Percentiles rank a stretch among this genome's conserved stretches.
Evolutionary conservation across 176 grass and related monocot species (phyloP).

Genomic region (Elymus sibiricus): DNA sequence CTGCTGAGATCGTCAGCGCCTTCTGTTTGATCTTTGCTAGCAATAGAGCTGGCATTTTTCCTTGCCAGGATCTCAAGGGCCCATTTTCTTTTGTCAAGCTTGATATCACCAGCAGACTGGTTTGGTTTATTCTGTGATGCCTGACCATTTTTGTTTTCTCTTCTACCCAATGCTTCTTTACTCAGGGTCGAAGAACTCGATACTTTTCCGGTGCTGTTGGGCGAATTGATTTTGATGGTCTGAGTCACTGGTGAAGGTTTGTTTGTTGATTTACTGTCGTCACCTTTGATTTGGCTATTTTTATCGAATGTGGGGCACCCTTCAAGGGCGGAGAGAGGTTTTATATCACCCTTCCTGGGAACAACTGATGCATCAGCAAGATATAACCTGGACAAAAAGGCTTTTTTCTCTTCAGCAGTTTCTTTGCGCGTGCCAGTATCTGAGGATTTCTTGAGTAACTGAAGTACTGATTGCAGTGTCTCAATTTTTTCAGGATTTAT

Average conservation of each 20-base stretch:
- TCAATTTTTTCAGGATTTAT: slow-evolving; percentile 77
- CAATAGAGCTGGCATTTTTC: slow-evolving; percentile 67
- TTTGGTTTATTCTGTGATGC: slow-evolving; percentile 39
- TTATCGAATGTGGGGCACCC: slow-evolving; percentile 28
- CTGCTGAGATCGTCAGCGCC: slow-evolving; percentile 54
- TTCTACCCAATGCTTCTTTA: slow-evolving; percentile 34
- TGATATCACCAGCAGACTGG: slow-evolving; percentile 38
- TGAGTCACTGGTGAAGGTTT: slow-evolving; percentile 26
- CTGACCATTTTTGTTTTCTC: slow-evolving; percentile 39
- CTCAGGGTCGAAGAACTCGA: slow-evolving; percentile 25
- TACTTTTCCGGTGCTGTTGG: slow-evolving; percentile 32
- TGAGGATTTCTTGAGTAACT: slow-evolving; percentile 72
- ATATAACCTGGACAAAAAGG: slow-evolving; percentile 92
- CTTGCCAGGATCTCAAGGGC: slow-evolving; percentile 91
- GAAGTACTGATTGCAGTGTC: slow-evolving; percentile 88
- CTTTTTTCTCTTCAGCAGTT: slow-evolving; percentile 52
- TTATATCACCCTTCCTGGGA: slow-evolving; percentile 90
- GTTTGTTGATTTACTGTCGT: slow-evolving; percentile 31
- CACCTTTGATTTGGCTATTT: slow-evolving; percentile 30
- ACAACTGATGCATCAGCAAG: slow-evolving; percentile 96
- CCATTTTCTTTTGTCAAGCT: slow-evolving; percentile 91
- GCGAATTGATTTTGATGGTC: slow-evolving; percentile 29
- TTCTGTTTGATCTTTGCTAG: slow-evolving; percentile 59
- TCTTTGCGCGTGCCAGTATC: slow-evolving; percentile 48
- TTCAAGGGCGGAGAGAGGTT: slow-evolving; percentile 59